Evolutionary conservation across 2,329 filamentous ascomycete species (phyloP).

Genomic region (Coleophoma eucalyptorum): DNA sequence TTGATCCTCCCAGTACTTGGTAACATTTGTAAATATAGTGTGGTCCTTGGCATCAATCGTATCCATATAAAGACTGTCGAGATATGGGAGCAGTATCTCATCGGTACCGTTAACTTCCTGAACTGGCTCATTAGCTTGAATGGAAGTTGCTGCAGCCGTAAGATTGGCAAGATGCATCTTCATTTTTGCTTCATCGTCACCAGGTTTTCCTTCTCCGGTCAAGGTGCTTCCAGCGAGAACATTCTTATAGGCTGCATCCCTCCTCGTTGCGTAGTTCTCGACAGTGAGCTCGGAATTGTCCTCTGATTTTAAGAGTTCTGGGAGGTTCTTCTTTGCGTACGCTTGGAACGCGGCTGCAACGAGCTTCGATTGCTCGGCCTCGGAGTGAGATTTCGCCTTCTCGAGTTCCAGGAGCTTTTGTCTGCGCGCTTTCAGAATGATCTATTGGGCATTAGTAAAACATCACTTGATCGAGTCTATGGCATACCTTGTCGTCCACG

Average conservation of each 20-base stretch:
- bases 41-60: constrained; percentile 59
- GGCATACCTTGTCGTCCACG: constrained; percentile 53
- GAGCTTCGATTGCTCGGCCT: constrained; percentile 42
- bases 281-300: constrained; percentile 40
- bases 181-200: constrained; percentile 64
- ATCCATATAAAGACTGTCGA: constrained; percentile 67
- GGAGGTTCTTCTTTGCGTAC: constrained; percentile 52
- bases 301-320: constrained; percentile 37
- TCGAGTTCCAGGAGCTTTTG: constrained; percentile 77
- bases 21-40: constrained; percentile 81
- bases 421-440: constrained; percentile 70
- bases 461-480: neutral
- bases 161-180: constrained; percentile 64
- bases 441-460: constrained; percentile 34
- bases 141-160: constrained; percentile 39
- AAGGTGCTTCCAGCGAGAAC: constrained; percentile 53
- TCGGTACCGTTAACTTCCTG: constrained; percentile 44
- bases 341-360: constrained; percentile 49
- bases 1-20: constrained; percentile 78
- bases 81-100: constrained; percentile 73
- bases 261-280: constrained; percentile 44
- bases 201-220: constrained; percentile 47
- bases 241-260: constrained; percentile 49
- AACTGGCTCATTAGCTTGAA: constrained; percentile 43
- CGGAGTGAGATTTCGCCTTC: constrained; percentile 61